phyloP scores from a whole-genome alignment of 1,284 basidiomycete species.

The Leccinum pseudoinsigne region DNA sequence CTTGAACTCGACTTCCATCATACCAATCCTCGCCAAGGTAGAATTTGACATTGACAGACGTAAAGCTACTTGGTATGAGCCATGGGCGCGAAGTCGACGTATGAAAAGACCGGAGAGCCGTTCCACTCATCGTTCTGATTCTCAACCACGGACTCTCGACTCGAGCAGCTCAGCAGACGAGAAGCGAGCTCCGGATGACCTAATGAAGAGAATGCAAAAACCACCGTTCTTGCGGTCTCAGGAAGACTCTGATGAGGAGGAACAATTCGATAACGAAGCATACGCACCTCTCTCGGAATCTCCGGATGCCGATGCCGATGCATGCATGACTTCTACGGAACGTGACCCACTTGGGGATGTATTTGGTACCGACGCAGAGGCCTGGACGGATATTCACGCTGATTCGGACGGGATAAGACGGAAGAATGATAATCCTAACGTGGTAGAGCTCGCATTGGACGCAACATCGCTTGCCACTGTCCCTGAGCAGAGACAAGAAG shows the following conservation, averaged over 20 bases:
- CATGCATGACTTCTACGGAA: slow-evolving; percentile 25
- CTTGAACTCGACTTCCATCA: slow-evolving; percentile 57
- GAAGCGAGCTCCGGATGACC: slow-evolving; percentile 42
- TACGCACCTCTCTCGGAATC: slow-evolving; percentile 40
- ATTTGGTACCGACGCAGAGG: slow-evolving; percentile 59
- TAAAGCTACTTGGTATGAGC: slow-evolving; percentile 79
- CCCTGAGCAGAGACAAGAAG: slow-evolving; percentile 37
- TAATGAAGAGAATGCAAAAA: slow-evolving; percentile 50
- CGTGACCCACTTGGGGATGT: slow-evolving; percentile 48
- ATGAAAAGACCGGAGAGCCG: slow-evolving; percentile 52
- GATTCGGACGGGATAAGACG: slow-evolving; percentile 29
- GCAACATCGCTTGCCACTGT: slow-evolving; percentile 45
- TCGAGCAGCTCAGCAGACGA: slow-evolving; percentile 29
- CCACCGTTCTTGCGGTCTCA: slow-evolving; percentile 31
- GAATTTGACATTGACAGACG: slow-evolving; percentile 83
- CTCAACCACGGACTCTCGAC: slow-evolving; percentile 23
- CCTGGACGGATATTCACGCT: slow-evolving; percentile 56
- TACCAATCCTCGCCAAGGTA: slow-evolving; percentile 83
- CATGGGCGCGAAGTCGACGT: slow-evolving; percentile 68
- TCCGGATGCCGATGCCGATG: slow-evolving; percentile 15
- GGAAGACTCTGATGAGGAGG: slow-evolving; percentile 28
- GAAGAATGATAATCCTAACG: slow-evolving; percentile 38
- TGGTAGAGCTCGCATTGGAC: slow-evolving; percentile 54
- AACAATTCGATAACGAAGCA: slow-evolving; percentile 21
- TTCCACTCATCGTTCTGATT: slow-evolving; percentile 31